Conservation (phyloP, 176 grass and related monocot species). For the Oryza brachyantha region DNA sequence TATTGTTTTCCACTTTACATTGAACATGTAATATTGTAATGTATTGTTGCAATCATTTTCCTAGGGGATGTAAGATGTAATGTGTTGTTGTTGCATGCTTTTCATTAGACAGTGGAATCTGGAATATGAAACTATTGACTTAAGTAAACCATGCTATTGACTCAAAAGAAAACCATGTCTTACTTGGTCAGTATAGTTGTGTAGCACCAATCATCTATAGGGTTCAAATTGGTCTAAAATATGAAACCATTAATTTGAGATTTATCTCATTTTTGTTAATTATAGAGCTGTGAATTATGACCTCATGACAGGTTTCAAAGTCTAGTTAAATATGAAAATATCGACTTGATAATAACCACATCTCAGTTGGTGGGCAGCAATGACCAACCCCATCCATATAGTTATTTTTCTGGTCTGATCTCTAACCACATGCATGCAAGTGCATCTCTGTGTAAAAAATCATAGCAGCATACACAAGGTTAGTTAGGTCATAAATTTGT, state of each 20-base stretch:
- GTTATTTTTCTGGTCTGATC: too few species aligned
- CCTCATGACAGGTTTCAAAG: neutral
- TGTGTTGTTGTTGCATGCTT: neutral
- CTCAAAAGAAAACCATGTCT: neutral
- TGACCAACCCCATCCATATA: too few species aligned
- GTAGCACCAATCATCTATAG: neutral
- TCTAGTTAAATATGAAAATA: neutral
- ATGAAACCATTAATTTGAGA: too few species aligned
- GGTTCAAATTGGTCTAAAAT: neutral
- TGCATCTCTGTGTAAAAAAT: too few species aligned
- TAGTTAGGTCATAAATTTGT: too few species aligned
- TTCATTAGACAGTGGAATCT: neutral
- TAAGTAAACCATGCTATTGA: too few species aligned
- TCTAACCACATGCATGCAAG: too few species aligned
- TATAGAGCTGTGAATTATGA: too few species aligned
- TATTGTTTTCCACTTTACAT: neutral
- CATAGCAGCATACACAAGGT: too few species aligned
- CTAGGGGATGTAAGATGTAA: neutral
- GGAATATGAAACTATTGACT: neutral
- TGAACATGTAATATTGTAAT: neutral
- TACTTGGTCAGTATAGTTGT: neutral
- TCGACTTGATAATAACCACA: neutral
- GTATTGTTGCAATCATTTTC: neutral
- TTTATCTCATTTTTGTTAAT: too few species aligned
- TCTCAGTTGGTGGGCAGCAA: too few species aligned